Evolutionary conservation across 192 early-diverging fungal species (phyloP).

Genomic region (Coemansia sp.): DNA sequence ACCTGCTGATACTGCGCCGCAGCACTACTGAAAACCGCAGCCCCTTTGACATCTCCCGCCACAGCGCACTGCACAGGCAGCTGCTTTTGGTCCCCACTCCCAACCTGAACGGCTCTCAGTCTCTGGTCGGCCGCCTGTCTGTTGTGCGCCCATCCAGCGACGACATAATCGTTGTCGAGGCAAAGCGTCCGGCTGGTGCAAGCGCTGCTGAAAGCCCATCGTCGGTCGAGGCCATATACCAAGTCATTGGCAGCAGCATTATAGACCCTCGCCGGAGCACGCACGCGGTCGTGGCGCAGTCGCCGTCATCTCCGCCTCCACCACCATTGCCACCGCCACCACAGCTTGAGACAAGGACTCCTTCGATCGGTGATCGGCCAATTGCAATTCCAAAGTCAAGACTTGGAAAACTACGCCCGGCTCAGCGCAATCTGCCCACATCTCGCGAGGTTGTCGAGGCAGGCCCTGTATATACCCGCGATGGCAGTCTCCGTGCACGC

Average conservation of each 20-base stretch:
- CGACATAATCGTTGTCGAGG: slow-evolving; percentile 28
- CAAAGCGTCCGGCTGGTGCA: background rate
- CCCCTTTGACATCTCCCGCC: slow-evolving; percentile 15
- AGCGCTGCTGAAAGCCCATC: background rate
- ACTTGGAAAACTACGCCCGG: slow-evolving; percentile 36
- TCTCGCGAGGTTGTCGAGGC: slow-evolving; percentile 24
- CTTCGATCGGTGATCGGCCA: slow-evolving; percentile 5
- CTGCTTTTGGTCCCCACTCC: slow-evolving; percentile 32
- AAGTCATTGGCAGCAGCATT: slow-evolving; percentile 13
- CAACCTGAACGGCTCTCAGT: slow-evolving; percentile 8
- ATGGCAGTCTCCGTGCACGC: slow-evolving; percentile 19
- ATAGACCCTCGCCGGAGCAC: background rate
- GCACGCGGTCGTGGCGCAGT: background rate
- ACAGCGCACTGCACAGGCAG: slow-evolving; percentile 24
- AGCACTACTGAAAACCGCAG: slow-evolving; percentile 5
- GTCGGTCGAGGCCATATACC: slow-evolving; percentile 36
- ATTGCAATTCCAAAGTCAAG: slow-evolving; percentile 43
- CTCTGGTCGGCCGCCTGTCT: slow-evolving; percentile 23
- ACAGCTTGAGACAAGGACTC: background rate
- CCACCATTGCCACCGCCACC: background rate
- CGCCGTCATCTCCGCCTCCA: no score
- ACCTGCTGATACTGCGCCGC: background rate
- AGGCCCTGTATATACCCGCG: slow-evolving; percentile 13
- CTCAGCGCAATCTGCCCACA: slow-evolving; percentile 44
- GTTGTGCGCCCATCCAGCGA: slow-evolving; percentile 22